Conservation (phyloP, 2,329 filamentous ascomycete species). For the Chalara sp. region DNA sequence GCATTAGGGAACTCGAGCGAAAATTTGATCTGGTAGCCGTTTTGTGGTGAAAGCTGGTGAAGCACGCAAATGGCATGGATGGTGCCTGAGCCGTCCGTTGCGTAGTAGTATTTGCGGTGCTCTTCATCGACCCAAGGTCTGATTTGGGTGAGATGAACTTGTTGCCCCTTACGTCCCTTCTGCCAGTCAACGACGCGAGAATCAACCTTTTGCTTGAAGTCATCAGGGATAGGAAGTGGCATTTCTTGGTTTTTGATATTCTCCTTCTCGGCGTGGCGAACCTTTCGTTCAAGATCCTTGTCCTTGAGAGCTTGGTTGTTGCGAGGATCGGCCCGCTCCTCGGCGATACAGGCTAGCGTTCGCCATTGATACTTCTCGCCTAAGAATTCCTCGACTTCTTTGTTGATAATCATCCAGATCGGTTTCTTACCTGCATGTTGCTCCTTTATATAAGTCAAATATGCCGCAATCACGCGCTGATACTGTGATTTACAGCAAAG, state of each 20-base stretch:
- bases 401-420: conserved; percentile 82
- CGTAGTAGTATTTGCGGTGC: conserved; percentile 82
- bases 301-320: conserved; percentile 62
- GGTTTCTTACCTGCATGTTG: conserved; percentile 68
- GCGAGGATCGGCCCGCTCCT: conserved; percentile 75
- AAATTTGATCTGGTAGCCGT: conserved; percentile 95
- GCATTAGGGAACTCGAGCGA: conserved; percentile 87
- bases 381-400: conserved; percentile 71
- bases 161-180: conserved; percentile 69
- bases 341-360: conserved; percentile 79
- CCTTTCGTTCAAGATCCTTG: conserved; percentile 73
- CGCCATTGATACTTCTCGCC: conserved; percentile 79
- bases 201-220: conserved; percentile 64
- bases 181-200: conserved; percentile 75
- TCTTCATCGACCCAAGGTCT: conserved; percentile 78
- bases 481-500: conserved; percentile 78
- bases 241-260: conserved; percentile 76
- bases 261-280: conserved; percentile 78
- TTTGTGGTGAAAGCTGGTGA: conserved; percentile 69
- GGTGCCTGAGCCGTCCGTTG: conserved; percentile 63
- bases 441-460: conserved; percentile 67
- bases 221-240: conserved; percentile 52
- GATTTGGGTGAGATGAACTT: conserved; percentile 87
- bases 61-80: conserved; percentile 76
- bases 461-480: conserved; percentile 63